A percentile compares a stretch with the other conserved stretches of the same genome.
Evolutionary conservation across 106 monocot species (phyloP).

Genomic region (Ottelia alismoides): DNA sequence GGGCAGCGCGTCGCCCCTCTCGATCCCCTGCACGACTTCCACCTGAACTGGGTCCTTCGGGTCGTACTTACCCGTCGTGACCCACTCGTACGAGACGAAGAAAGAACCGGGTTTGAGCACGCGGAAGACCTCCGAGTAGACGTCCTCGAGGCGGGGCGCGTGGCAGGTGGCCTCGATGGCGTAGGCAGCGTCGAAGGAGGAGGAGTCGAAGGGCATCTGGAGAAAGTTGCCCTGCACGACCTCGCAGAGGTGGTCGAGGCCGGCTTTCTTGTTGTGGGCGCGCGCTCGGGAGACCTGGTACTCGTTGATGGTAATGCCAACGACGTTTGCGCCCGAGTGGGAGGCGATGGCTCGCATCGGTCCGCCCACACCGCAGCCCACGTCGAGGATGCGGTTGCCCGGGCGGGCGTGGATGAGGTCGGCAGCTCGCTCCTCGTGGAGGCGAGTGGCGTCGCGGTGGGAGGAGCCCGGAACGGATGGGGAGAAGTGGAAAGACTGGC

Average conservation of each 20-base stretch:
- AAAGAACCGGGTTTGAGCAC: slow-evolving; percentile 65
- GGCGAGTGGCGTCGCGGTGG: slow-evolving; percentile 52
- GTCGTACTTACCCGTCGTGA: slow-evolving; percentile 52
- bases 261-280: slow-evolving; percentile 73
- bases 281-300: slow-evolving; percentile 69
- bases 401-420: slow-evolving; percentile 41
- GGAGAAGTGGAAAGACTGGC: slow-evolving; percentile 78
- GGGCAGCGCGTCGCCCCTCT: slow-evolving; percentile 83
- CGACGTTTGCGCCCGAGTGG: slow-evolving; percentile 35
- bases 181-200: slow-evolving; percentile 72
- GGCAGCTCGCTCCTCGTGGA: slow-evolving; percentile 56
- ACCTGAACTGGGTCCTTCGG: slow-evolving; percentile 47
- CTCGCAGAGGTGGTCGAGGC: slow-evolving; percentile 64
- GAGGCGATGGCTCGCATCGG: slow-evolving; percentile 81
- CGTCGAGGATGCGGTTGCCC: slow-evolving; percentile 42
- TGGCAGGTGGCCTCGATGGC: slow-evolving; percentile 96
- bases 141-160: slow-evolving; percentile 70
- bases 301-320: slow-evolving; percentile 84
- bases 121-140: slow-evolving; percentile 64
- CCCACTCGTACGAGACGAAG: slow-evolving; percentile 89
- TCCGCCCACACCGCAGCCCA: slow-evolving; percentile 67
- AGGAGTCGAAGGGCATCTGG: slow-evolving; percentile 58
- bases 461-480: slow-evolving; percentile 36
- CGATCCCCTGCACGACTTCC: slow-evolving; percentile 67
- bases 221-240: slow-evolving; percentile 87